Percentiles rank a stretch among this genome's conserved stretches.
Conservation (phyloP, 179 eudicot genomes). For the Vitellaria paradoxa region DNA sequence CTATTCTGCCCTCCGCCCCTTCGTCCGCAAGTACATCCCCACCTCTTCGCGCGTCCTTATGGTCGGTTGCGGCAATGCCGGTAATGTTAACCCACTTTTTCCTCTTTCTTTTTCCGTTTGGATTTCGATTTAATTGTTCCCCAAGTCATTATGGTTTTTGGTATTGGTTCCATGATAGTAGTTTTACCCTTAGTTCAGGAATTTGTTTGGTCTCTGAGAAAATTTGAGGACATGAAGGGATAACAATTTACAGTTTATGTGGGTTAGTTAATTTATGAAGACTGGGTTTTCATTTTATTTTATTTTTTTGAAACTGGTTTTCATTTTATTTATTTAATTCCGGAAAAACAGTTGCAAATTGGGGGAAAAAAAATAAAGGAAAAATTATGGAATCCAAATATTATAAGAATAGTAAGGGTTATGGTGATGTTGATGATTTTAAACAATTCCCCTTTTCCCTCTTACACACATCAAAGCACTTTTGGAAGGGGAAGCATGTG, state of each 20-base stretch:
- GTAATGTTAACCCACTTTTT: constrained; percentile 22
- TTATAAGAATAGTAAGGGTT: too few relatives aligned
- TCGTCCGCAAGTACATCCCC: constrained; percentile 58
- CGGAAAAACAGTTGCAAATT: too few relatives aligned
- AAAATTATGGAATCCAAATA: too few relatives aligned
- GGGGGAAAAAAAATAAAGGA: too few relatives aligned
- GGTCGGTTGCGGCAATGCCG: constrained; percentile 98
- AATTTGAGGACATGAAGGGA: background rate
- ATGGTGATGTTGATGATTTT: too few relatives aligned
- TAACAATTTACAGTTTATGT: background rate
- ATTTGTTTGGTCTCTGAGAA: background rate
- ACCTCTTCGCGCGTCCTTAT: constrained; percentile 62
- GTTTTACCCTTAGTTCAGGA: background rate
- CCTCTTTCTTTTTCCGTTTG: background rate
- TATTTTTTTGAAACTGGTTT: too few relatives aligned
- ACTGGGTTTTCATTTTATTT: background rate
- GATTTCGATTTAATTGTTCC: background rate
- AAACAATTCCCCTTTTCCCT: too few relatives aligned
- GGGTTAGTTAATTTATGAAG: background rate
- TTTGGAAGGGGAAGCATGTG: too few relatives aligned
- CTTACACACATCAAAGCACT: too few relatives aligned
- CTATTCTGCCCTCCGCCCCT: constrained; percentile 78
- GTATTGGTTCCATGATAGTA: background rate
- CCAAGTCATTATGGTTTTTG: background rate
- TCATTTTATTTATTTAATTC: background rate